These are phyloP conservation scores for Dacryopinax primogenitus DNA, from an alignment of 768 basidiomycete genomes.

Conservation along the genomic window DNA sequence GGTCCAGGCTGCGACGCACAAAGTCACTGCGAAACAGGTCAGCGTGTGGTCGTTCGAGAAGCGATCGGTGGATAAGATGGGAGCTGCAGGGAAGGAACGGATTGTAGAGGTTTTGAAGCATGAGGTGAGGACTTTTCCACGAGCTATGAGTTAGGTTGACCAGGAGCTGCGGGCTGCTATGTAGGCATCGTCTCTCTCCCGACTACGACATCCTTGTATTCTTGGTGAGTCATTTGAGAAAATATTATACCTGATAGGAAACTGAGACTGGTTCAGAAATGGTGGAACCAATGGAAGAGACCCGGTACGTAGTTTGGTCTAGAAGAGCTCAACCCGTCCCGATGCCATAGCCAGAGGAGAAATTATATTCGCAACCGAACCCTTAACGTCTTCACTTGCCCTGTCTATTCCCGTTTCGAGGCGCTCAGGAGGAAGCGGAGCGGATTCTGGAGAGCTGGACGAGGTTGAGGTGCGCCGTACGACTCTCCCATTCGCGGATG, in stretches of 20 bases:
- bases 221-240: slow-evolving; percentile 42
- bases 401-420: slow-evolving; percentile 58
- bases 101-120: slow-evolving; percentile 76
- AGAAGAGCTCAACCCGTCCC: background rate
- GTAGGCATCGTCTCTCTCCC: slow-evolving; percentile 71
- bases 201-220: slow-evolving; percentile 84
- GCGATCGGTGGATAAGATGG: slow-evolving; percentile 53
- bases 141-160: no score
- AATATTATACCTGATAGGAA: slow-evolving; percentile 15
- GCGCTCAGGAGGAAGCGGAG: slow-evolving; percentile 37
- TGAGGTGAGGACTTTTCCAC: slow-evolving; percentile 48
- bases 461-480: slow-evolving; percentile 69
- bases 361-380: slow-evolving; percentile 87
- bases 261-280: slow-evolving; percentile 47
- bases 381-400: slow-evolving; percentile 67
- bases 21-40: slow-evolving; percentile 78
- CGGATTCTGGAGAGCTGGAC: slow-evolving; percentile 58
- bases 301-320: slow-evolving; percentile 31
- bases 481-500: background rate
- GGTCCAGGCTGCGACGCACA: slow-evolving; percentile 75
- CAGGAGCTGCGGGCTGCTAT: no score
- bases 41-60: slow-evolving; percentile 92
- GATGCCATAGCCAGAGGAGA: slow-evolving; percentile 34
- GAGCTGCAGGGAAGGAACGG: slow-evolving; percentile 51
- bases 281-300: slow-evolving; percentile 94